phyloP scores from a whole-genome alignment of 2,329 filamentous ascomycete genomes.

The Plenodomus tracheiphilus region DNA sequence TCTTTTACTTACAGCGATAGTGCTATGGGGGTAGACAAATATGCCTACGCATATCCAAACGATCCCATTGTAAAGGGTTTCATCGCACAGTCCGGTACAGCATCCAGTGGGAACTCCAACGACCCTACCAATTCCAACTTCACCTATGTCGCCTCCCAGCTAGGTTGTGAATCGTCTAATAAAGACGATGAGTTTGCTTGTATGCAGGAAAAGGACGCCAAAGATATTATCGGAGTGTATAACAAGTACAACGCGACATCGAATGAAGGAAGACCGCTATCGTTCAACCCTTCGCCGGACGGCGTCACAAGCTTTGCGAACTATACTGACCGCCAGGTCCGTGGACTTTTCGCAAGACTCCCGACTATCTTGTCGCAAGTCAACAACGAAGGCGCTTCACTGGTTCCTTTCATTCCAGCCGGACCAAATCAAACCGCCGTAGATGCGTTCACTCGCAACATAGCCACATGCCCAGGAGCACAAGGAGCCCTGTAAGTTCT shows the following conservation, averaged over 20 bases:
- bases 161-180: conserved; percentile 18
- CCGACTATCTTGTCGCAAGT: conserved; percentile 18
- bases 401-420: conserved; percentile 10
- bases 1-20: conserved; percentile 13
- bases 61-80: conserved; percentile 54
- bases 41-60: conserved; percentile 50
- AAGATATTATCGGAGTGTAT: conserved; percentile 36
- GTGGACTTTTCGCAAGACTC: conserved; percentile 21
- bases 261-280: conserved; percentile 20
- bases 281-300: conserved; percentile 29
- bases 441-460: conserved; percentile 20
- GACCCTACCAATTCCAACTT: conserved; percentile 21
- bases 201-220: conserved; percentile 37
- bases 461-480: conserved; percentile 19
- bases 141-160: conserved; percentile 24
- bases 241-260: conserved; percentile 30
- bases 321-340: conserved; percentile 24
- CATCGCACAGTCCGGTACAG: conserved; percentile 43
- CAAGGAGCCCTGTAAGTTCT: conserved; percentile 15
- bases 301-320: conserved; percentile 26
- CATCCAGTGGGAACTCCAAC: conserved; percentile 8
- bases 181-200: conserved; percentile 37
- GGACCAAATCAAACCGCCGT: conserved; percentile 24
- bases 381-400: conserved; percentile 20
- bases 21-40: conserved; percentile 49